A percentile compares a stretch with the other conserved stretches of the same genome.
These are phyloP conservation scores for Vickermania spadyakhi DNA, from an alignment of 208 protist species.

Conservation along the genomic window DNA sequence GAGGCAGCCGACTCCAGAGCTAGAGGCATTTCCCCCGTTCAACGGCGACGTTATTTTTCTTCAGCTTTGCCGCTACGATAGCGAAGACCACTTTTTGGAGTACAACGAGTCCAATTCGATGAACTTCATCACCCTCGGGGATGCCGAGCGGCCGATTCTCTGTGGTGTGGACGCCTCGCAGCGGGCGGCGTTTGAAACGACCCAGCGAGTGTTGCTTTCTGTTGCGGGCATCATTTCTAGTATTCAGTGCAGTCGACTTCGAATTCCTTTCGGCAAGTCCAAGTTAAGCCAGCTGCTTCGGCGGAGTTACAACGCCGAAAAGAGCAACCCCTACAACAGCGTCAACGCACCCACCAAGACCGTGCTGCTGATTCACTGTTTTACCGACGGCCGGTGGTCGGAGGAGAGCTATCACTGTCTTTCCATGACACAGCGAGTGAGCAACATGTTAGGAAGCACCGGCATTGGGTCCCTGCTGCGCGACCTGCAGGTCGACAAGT, in stretches of 20 bases:
- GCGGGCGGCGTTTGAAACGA: constrained; percentile 64
- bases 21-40: constrained; percentile 82
- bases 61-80: constrained; percentile 74
- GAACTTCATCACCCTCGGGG: constrained; percentile 72
- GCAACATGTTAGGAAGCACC: constrained; percentile 68
- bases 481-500: constrained; percentile 86
- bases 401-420: constrained; percentile 86
- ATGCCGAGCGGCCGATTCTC: constrained; percentile 79
- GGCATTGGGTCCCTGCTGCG: constrained; percentile 78
- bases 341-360: constrained; percentile 72
- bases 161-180: constrained; percentile 70
- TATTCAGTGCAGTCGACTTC: constrained; percentile 85
- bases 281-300: constrained; percentile 85
- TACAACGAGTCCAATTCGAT: constrained; percentile 82
- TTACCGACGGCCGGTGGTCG: constrained; percentile 66
- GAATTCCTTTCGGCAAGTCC: constrained; percentile 90
- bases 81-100: constrained; percentile 40
- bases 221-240: constrained; percentile 78
- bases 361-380: constrained; percentile 76
- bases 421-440: constrained; percentile 74
- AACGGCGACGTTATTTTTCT: constrained; percentile 76
- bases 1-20: constrained; percentile 65
- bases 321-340: constrained; percentile 56
- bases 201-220: constrained; percentile 62
- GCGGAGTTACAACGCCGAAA: constrained; percentile 86